Evolutionary conservation across 257 asterid species (phyloP), one percentile per base, ranked within the genome.

Genomic region (Nicotiana knightiana): DNA sequence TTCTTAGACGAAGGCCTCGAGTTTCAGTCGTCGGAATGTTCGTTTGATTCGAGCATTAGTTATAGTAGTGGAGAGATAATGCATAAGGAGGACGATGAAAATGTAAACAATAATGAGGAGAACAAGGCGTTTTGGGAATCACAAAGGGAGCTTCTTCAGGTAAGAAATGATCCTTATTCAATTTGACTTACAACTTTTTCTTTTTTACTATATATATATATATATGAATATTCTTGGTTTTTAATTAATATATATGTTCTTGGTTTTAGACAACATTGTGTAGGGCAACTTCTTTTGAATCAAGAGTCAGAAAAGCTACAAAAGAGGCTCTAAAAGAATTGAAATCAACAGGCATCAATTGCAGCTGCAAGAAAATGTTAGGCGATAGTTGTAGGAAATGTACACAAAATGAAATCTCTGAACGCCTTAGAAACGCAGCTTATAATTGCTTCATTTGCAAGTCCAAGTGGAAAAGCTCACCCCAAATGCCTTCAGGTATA

Each of bases 401-500:
- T 77, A 73, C 7, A 12, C 83, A 57, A 24, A 71, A 63, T 58
- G 73, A 81, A 81, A 73, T 89, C 21, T 81, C 67, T 7, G 12
- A 46, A 4, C 82, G 81, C 67, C 86, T 89, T 21, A 82, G 21
- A 53, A 64, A 70, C 7, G 83, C 59, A 21, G 90, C 90, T n/a
- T 87, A 71, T 13, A 68, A 67, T 37, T 83, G 88, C 77, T 71
- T 21, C 54, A 85, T 86, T 77, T 83, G 90, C 81, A 85, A 82
- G 84, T 87, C 91, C 58, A 86, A 86, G 68, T 86, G 90, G 91
- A 86, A 73, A 61, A 81, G 79, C 46, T 84, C 89, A 2, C 58
- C 64, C 0, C 76, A 79, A 37, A 81, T 82, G 39, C 86, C 81
- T 5, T 77, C 88, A 84, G 91, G 90, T 87, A 43, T 3, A 11